Conservation (phyloP, 306 rosid species). For the Fragaria iinumae region DNA sequence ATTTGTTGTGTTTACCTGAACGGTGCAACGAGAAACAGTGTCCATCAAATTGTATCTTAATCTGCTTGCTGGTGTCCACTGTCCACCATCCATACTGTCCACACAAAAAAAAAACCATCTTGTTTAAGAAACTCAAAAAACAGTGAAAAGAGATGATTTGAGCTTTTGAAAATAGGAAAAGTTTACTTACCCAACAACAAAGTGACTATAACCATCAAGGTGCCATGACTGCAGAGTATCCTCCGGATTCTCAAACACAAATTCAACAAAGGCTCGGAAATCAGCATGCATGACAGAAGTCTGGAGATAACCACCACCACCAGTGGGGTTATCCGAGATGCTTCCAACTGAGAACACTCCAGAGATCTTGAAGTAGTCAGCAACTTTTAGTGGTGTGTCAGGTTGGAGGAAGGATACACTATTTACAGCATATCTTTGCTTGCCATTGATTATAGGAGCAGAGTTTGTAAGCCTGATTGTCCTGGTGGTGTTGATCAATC, state of each 20-base stretch:
- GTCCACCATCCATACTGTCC: slow-evolving; percentile 84
- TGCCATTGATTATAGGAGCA: slow-evolving; percentile 67
- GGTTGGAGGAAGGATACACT: slow-evolving; percentile 69
- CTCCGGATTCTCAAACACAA: slow-evolving; percentile 77
- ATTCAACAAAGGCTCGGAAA: slow-evolving; percentile 56
- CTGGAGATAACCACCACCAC: slow-evolving; percentile 58
- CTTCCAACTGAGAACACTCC: slow-evolving; percentile 70
- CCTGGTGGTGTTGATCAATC: slow-evolving; percentile 64
- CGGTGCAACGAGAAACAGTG: slow-evolving; percentile 71
- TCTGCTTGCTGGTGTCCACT: slow-evolving; percentile 66
- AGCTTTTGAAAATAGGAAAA: not conserved
- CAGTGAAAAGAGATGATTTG: not conserved
- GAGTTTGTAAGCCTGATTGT: slow-evolving; percentile 68
- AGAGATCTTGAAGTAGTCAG: slow-evolving; percentile 73
- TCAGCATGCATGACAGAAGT: slow-evolving; percentile 81
- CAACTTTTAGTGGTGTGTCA: slow-evolving; percentile 87
- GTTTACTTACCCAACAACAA: slow-evolving; percentile 71
- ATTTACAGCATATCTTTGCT: slow-evolving; percentile 80
- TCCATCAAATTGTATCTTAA: slow-evolving; percentile 65
- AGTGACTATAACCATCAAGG: slow-evolving; percentile 70
- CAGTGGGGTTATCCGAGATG: slow-evolving; percentile 57
- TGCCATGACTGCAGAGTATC: slow-evolving; percentile 77
- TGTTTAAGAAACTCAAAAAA: not conserved
- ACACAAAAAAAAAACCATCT: slow-evolving; percentile 18
- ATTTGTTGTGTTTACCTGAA: slow-evolving; percentile 53